Conservation (phyloP, 116 monocot species). For the Iris pallida region DNA sequence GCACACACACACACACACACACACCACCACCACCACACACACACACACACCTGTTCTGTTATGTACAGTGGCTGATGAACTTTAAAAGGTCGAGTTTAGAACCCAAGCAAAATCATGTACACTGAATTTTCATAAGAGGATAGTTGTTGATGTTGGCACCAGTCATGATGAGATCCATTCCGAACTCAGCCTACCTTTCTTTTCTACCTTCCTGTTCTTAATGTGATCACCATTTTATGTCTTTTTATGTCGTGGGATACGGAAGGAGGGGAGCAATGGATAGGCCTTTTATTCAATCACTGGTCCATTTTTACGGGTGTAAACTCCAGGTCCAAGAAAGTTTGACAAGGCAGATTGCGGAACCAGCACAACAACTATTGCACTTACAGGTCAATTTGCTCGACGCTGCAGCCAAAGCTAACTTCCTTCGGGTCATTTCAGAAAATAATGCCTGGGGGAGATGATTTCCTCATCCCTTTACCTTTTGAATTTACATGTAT, state of each 20-base stretch:
- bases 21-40: no score
- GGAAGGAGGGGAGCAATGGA: slow-evolving; percentile 24
- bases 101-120: slow-evolving; percentile 32
- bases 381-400: slow-evolving; percentile 69
- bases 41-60: no score
- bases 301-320: slow-evolving; percentile 72
- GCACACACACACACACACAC: no score
- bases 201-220: no score
- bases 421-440: slow-evolving; percentile 57
- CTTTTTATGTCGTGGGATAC: slow-evolving; percentile 77
- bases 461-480: slow-evolving; percentile 13
- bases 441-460: slow-evolving; percentile 23
- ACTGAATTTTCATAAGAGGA: background rate
- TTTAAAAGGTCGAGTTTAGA: slow-evolving; percentile 62
- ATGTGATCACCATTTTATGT: slow-evolving; percentile 96
- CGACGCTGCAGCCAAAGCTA: slow-evolving; percentile 49
- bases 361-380: slow-evolving; percentile 83
- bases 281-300: slow-evolving; percentile 51
- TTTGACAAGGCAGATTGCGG: slow-evolving; percentile 85
- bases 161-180: slow-evolving; percentile 21
- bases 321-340: slow-evolving; percentile 97
- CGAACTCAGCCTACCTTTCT: slow-evolving; percentile 72
- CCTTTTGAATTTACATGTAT: background rate
- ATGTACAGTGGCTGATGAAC: slow-evolving; percentile 85
- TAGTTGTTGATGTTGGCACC: slow-evolving; percentile 3